Percentiles rank a stretch among this genome's conserved stretches.
phyloP scores from a whole-genome alignment of 148 eudicot genomes.

The Fagopyrum tataricum region DNA sequence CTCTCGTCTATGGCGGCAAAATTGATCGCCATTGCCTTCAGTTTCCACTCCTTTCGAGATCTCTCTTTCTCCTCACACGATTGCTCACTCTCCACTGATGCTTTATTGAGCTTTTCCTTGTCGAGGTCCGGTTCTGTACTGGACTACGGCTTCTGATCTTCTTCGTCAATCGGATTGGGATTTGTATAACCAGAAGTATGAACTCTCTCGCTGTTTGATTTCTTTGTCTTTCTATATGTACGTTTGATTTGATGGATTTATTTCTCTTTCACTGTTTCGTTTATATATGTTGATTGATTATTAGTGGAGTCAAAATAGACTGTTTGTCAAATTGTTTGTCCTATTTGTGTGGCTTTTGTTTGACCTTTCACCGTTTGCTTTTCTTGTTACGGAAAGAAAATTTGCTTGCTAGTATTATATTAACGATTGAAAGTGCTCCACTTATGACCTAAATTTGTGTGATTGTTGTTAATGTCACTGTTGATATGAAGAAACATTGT shows the following conservation, averaged over 20 bases:
- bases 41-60: neutral
- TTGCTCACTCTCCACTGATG: neutral
- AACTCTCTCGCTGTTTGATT: neutral
- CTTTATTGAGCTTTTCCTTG: neutral
- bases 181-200: neutral
- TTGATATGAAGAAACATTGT: too few relatives aligned
- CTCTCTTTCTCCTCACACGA: neutral
- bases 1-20: too few relatives aligned
- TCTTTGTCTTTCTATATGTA: neutral
- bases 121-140: neutral
- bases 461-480: too few relatives aligned
- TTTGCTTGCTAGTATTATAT: too few relatives aligned
- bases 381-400: too few relatives aligned
- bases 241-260: neutral
- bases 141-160: neutral
- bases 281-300: neutral
- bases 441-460: too few relatives aligned
- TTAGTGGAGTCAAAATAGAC: slow-evolving; percentile 4
- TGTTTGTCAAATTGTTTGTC: neutral
- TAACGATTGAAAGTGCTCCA: too few relatives aligned
- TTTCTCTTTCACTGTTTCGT: neutral
- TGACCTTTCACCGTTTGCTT: neutral
- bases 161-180: neutral
- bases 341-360: neutral
- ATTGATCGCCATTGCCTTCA: neutral